Evolutionary conservation across 2,329 filamentous ascomycete genomes (phyloP).

Genomic region (Monilinia fructicola): DNA sequence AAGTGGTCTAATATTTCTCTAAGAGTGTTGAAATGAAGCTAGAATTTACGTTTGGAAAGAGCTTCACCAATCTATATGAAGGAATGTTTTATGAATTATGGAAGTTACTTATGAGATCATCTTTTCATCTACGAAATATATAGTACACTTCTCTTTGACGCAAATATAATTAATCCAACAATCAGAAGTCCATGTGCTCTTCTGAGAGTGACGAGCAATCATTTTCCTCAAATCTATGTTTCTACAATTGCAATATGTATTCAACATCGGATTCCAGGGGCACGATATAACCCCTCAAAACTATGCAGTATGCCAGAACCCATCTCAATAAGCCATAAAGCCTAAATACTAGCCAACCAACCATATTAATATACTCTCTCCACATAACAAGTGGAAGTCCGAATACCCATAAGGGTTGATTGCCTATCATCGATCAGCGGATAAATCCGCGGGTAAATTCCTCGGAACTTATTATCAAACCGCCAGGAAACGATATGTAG

Average conservation of each 20-base stretch:
- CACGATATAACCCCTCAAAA: background rate
- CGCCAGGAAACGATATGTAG: background rate
- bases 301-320: background rate
- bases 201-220: background rate
- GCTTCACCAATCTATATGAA: background rate
- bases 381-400: background rate
- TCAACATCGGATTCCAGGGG: too few species aligned
- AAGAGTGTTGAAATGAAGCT: background rate
- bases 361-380: too few species aligned
- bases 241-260: background rate
- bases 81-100: constrained; percentile 5
- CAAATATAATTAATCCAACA: background rate
- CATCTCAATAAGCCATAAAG: background rate
- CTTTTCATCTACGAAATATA: background rate
- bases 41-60: background rate
- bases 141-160: background rate
- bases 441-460: too few species aligned
- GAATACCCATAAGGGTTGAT: background rate
- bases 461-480: background rate
- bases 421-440: too few species aligned
- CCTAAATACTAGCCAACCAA: background rate
- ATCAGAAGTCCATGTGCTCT: background rate
- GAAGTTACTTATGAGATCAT: background rate
- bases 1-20: background rate
- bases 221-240: background rate